Base-by-base conservation (phyloP, 257 asterid genomes). In the Rehmannia glutinosa region DNA sequence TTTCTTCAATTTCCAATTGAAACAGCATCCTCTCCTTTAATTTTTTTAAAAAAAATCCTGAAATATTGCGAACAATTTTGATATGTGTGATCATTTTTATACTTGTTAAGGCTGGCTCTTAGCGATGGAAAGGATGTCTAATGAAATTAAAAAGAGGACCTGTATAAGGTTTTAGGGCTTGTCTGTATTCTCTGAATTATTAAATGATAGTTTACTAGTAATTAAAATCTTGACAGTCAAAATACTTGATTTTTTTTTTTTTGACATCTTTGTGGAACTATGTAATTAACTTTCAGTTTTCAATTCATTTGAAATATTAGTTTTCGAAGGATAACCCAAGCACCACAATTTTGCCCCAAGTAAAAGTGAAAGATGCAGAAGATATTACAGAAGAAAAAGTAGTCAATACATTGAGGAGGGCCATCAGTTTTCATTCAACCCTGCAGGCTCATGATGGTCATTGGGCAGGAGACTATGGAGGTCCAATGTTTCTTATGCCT, bases 381-480 rank as follows among this genome's bases (percentile, higher is more conserved):
- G 96, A 87, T 62, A 82, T 90, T 64, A 87, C 96, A 61, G 93
- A 83, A 69, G 95, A 84, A 21, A 81, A 76, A 74, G 92, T 92
- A 57, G 73, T 84, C 46, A 80, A 56, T 65, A 83, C 95, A 4
- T 61, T 92, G 80, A 90, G 79, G 77, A 87, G 97, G 67, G 97
- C 95, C 20, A 71, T 94, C 70, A 36, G 97, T 65, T 90, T 83
- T 76, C 79, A 92, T 69, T 90, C 97, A 53, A 86, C 94, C 60
- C 76, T 90, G 61, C 97, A 90, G 81, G 88, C 89, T 73, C 66
- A 68, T 23, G 98, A 92, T 69, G 97, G 98, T 61, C 96, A 92
- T 25, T 92, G 98, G 98, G 78, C 97, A 4, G 97, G 97, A 69
- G 97, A 92, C 73, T 92, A 87, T 78, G 97, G 97, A 54, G 98